Base-by-base conservation (phyloP, 2,329 filamentous ascomycete species). In the Sphaceloma murrayae region DNA sequence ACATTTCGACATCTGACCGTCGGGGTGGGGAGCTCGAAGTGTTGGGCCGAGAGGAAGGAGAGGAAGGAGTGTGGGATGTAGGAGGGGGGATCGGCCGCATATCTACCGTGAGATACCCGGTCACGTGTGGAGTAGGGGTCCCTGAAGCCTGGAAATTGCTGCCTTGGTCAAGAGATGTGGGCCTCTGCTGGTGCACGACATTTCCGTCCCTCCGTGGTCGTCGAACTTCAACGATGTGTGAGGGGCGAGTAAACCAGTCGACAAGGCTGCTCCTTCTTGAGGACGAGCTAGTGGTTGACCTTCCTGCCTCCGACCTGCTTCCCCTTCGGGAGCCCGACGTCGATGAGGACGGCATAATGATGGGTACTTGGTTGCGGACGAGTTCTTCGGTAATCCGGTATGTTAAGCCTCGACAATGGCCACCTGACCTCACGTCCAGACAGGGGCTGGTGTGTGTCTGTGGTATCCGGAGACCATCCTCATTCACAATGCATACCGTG, bases 381-480 rank as follows among this genome's bases (percentile, higher is more conserved):
- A 29, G 24, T 40, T 40, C 36, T 40, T 40, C 36, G 11, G 22
- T 8, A 9, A 26, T 11, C n/a, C 19, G 22, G 30, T 30, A 40
- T 7, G 19, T 40, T 16, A 40, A n/a, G 6, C 24, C 36, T 40
- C 36, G 22, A 29, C 36, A 40, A 26, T 26, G 36, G 17, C 36
- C 26, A 29, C 36, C 24, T 18, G 24, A 40, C 10, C 4, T 17
- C 21, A 40, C 13, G 24, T 40, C 36, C 24, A 14, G 24, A 17
- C 36, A 40, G 24, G 19, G 36, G 11, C 11, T 27, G 22, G 22
- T 40, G n/a, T 8, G 13, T 40, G 19, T 22, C 19, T 40, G 36
- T 19, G 36, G 24, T 16, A 40, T 30, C 24, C 36, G 36, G 26
- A 29, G 22, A 40, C 36, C 36, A 40, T 40, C 30, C 22, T 40